phyloP scores from a whole-genome alignment of 2,329 filamentous ascomycete species.

The Incumbomyces delicatus region DNA sequence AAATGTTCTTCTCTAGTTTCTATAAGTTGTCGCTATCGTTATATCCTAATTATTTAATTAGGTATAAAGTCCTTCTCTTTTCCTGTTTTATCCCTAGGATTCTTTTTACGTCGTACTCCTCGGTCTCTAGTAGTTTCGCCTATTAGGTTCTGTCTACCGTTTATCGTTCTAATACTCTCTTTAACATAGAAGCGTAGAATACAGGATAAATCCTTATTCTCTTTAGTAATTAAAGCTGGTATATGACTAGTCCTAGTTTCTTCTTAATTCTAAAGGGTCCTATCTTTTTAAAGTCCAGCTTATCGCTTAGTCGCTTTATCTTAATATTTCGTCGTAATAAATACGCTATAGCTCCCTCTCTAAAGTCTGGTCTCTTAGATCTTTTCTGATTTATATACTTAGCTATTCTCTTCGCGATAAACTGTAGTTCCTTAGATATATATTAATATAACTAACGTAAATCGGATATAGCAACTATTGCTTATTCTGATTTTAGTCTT shows the following conservation, averaged over 20 bases:
- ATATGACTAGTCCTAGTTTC: constrained; percentile 8
- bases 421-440: constrained; percentile 5
- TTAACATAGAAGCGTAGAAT: constrained; percentile 9
- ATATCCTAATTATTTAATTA: constrained; percentile 12
- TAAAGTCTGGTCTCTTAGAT: constrained; percentile 5
- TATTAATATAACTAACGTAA: constrained; percentile 3
- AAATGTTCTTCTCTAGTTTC: constrained; percentile 6
- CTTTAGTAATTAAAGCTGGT: constrained; percentile 7
- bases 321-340: constrained; percentile 12
- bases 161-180: background rate
- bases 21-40: constrained; percentile 4
- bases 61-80: constrained; percentile 5
- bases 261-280: constrained; percentile 9
- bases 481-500: constrained; percentile 1
- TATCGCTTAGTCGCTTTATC: constrained; percentile 9
- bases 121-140: background rate
- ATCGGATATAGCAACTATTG: no score
- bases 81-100: background rate
- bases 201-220: constrained; percentile 7
- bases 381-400: constrained; percentile 8
- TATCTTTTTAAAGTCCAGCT: constrained; percentile 9
- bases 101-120: constrained; percentile 2
- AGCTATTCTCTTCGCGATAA: constrained; percentile 2
- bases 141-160: background rate
- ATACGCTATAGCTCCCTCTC: constrained; percentile 7